phyloP scores from a whole-genome alignment of 1,139 yeast genomes.

The Nadsonia commutata region DNA sequence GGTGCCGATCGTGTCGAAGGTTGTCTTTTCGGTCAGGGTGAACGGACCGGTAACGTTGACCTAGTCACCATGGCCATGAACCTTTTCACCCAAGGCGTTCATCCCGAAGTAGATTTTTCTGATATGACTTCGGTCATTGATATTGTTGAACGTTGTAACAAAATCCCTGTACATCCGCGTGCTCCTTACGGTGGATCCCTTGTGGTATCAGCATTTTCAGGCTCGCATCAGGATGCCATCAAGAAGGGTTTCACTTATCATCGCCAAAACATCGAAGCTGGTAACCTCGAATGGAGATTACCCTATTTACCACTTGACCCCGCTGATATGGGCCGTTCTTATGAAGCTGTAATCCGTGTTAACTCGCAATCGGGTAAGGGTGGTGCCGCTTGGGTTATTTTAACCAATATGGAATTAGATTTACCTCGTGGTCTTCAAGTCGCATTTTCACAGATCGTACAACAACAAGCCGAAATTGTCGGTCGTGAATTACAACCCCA shows the following conservation, averaged over 20 bases:
- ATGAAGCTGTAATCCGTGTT: slow-evolving; percentile 95
- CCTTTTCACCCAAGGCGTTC: slow-evolving; percentile 84
- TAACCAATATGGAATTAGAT: slow-evolving; percentile 76
- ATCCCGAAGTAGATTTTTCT: slow-evolving; percentile 77
- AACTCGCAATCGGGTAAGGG: slow-evolving; percentile 98
- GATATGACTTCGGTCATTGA: slow-evolving; percentile 71
- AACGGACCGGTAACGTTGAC: slow-evolving; percentile 96
- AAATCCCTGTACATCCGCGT: slow-evolving; percentile 83
- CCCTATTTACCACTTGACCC: slow-evolving; percentile 97
- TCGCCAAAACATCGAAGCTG: slow-evolving; percentile 34
- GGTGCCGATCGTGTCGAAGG: slow-evolving; percentile 99
- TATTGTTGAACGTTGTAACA: slow-evolving; percentile 84
- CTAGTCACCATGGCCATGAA: slow-evolving; percentile 84
- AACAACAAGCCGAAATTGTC: slow-evolving; percentile 59
- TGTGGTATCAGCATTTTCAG: slow-evolving; percentile 92
- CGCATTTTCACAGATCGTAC: slow-evolving; percentile 75
- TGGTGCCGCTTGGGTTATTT: slow-evolving; percentile 95
- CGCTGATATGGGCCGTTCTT: slow-evolving; percentile 86
- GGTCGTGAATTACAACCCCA: slow-evolving; percentile 73
- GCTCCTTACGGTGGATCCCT: slow-evolving; percentile 96
- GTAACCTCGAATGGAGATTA: slow-evolving; percentile 45
- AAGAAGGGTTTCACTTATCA: slow-evolving; percentile 87
- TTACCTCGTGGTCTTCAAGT: slow-evolving; percentile 87
- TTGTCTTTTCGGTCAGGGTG: slow-evolving; percentile 94
- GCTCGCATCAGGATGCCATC: slow-evolving; percentile 96